Conservation (phyloP, 352 stramenopile genomes). For the Globisporangium lucens region DNA sequence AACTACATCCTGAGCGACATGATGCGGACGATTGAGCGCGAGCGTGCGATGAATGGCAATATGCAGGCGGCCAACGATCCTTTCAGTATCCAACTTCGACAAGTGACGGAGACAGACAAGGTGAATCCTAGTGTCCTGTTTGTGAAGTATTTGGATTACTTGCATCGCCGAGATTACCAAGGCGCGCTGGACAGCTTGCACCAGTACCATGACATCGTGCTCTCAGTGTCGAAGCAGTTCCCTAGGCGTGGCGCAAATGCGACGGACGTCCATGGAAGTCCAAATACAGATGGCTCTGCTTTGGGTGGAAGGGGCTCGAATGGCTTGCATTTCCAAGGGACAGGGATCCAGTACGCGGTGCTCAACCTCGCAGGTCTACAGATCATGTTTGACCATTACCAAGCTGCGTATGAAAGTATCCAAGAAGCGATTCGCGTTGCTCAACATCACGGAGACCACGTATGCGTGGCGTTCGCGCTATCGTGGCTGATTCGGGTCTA, state of each 20-base stretch:
- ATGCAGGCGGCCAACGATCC: neutral
- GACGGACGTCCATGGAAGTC: neutral
- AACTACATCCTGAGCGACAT: conserved; percentile 59
- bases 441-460: conserved; percentile 90
- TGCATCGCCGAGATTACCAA: conserved; percentile 81
- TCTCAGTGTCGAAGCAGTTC: conserved; percentile 35
- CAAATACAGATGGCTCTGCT: neutral
- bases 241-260: neutral
- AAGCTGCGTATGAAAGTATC: conserved; percentile 78
- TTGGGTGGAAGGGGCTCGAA: conserved; percentile 12
- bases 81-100: conserved; percentile 1
- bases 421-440: conserved; percentile 92
- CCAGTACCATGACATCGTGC: conserved; percentile 91
- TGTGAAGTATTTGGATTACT: conserved; percentile 81
- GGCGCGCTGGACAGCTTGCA: conserved; percentile 89
- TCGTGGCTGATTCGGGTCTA: conserved; percentile 84
- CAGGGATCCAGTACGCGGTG: conserved; percentile 87
- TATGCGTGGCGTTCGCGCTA: conserved; percentile 91
- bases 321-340: conserved; percentile 52
- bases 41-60: conserved; percentile 13
- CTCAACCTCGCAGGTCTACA: conserved; percentile 88
- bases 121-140: conserved; percentile 69
- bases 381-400: conserved; percentile 79
- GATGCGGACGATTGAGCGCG: conserved; percentile 21
- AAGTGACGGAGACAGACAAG: conserved; percentile 11